Conservation (phyloP, 257 asterid species). For the Avicennia marina region DNA sequence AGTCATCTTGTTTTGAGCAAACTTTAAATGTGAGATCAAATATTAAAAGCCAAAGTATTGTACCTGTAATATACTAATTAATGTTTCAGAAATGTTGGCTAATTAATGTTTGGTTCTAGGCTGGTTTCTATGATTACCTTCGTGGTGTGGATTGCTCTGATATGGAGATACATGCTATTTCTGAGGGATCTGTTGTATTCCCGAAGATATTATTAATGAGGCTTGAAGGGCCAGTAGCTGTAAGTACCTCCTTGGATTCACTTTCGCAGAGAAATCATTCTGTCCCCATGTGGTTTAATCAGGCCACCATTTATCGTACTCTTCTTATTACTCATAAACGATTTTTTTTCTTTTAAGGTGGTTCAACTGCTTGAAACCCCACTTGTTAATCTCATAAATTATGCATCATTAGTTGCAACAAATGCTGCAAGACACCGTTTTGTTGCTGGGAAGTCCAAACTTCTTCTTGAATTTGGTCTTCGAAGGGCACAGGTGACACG, state of each 20-base stretch:
- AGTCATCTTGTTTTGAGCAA: neutral
- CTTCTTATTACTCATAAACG: neutral
- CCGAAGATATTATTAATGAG: slow-evolving; percentile 96
- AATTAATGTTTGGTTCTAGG: slow-evolving; percentile 38
- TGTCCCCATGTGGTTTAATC: neutral
- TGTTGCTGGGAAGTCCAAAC: slow-evolving; percentile 95
- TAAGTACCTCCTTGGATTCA: slow-evolving; percentile 40
- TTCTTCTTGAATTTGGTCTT: slow-evolving; percentile 94
- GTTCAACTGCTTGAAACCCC: slow-evolving; percentile 98
- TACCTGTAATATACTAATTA: neutral
- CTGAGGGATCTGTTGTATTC: slow-evolving; percentile 93
- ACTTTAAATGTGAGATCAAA: neutral
- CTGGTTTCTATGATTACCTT: slow-evolving; percentile 81
- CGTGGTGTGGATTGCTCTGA: slow-evolving; percentile 76
- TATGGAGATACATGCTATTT: slow-evolving; percentile 86
- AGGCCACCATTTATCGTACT: slow-evolving; percentile 7
- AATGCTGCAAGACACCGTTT: slow-evolving; percentile 99
- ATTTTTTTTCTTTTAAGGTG: slow-evolving; percentile 46
- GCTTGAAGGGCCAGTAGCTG: slow-evolving; percentile 95
- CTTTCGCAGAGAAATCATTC: slow-evolving; percentile 10
- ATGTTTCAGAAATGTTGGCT: neutral
- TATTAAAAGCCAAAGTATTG: neutral
- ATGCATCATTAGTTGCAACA: slow-evolving; percentile 91
- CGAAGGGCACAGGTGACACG: slow-evolving; percentile 83
- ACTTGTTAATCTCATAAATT: slow-evolving; percentile 80